Evolutionary conservation across 768 basidiomycete species (phyloP).

Genomic region (Artomyces pyxidatus): DNA sequence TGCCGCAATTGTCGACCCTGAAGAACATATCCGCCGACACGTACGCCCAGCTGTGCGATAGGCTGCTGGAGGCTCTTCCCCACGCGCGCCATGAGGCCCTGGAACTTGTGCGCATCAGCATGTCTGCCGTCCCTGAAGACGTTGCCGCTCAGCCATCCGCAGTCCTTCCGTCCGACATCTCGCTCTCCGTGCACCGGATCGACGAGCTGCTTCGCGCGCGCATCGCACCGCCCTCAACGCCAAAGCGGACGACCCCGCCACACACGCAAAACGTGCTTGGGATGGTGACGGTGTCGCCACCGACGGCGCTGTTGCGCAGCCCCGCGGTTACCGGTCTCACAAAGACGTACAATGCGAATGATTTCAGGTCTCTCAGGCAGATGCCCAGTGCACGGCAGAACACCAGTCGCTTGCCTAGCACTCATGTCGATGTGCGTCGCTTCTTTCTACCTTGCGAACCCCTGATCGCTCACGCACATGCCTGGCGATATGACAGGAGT

Average conservation of each 20-base stretch:
- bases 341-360: slow-evolving; percentile 74
- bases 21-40: slow-evolving; percentile 39
- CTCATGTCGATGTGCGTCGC: slow-evolving; percentile 63
- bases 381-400: slow-evolving; percentile 65
- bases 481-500: background rate
- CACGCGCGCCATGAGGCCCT: slow-evolving; percentile 23
- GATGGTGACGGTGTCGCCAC: slow-evolving; percentile 60
- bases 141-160: background rate
- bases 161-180: background rate
- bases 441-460: background rate
- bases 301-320: slow-evolving; percentile 59
- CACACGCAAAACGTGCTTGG: slow-evolving; percentile 46
- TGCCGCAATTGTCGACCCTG: slow-evolving; percentile 38
- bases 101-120: slow-evolving; percentile 25
- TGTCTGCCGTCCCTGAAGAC: slow-evolving; percentile 21
- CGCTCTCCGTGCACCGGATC: slow-evolving; percentile 34
- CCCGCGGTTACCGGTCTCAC: slow-evolving; percentile 72
- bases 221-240: slow-evolving; percentile 41
- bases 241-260: slow-evolving; percentile 33
- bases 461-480: too few relatives aligned
- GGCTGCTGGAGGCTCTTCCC: slow-evolving; percentile 24
- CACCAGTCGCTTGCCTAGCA: slow-evolving; percentile 80
- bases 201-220: slow-evolving; percentile 38
- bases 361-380: slow-evolving; percentile 71
- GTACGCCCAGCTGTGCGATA: slow-evolving; percentile 39